A percentile compares a stretch with the other conserved stretches of the same genome.
These are phyloP conservation scores for Parsonsia alboflavescens DNA, from an alignment of 257 asterid genomes.

Conservation along the genomic window DNA sequence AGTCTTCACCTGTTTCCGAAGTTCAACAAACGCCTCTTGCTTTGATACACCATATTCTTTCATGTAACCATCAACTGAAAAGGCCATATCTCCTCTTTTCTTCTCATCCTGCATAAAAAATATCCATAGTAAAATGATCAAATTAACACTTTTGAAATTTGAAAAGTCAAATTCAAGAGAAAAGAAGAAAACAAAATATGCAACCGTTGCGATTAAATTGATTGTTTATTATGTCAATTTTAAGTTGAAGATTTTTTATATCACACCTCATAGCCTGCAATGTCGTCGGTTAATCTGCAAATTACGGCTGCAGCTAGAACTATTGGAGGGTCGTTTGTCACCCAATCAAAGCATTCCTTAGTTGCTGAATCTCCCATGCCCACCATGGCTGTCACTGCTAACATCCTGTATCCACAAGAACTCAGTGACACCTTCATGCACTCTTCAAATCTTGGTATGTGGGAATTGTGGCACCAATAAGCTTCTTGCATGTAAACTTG, in stretches of 20 bases:
- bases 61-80: slow-evolving; percentile 3
- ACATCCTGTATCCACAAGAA: not conserved
- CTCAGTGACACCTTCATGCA: not conserved
- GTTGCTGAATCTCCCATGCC: not conserved
- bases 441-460: not conserved
- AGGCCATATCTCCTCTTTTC: slow-evolving; percentile 6
- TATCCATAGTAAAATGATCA: too few relatives aligned
- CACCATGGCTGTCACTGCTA: not conserved
- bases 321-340: not conserved
- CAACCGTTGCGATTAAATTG: too few relatives aligned
- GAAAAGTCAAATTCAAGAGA: too few relatives aligned
- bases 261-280: not conserved
- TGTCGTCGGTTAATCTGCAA: not conserved
- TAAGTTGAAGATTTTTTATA: too few relatives aligned
- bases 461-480: not conserved
- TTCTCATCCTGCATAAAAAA: not conserved
- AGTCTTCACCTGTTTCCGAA: not conserved
- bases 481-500: slow-evolving; percentile 24
- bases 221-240: too few relatives aligned
- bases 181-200: too few relatives aligned
- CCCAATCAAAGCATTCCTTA: not conserved
- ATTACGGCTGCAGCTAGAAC: not conserved
- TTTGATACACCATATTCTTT: slow-evolving; percentile 2
- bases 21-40: not conserved
- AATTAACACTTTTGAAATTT: too few relatives aligned